Base-by-base conservation (phyloP, 164 flowering plant species). In the Nelumbo lutea region DNA sequence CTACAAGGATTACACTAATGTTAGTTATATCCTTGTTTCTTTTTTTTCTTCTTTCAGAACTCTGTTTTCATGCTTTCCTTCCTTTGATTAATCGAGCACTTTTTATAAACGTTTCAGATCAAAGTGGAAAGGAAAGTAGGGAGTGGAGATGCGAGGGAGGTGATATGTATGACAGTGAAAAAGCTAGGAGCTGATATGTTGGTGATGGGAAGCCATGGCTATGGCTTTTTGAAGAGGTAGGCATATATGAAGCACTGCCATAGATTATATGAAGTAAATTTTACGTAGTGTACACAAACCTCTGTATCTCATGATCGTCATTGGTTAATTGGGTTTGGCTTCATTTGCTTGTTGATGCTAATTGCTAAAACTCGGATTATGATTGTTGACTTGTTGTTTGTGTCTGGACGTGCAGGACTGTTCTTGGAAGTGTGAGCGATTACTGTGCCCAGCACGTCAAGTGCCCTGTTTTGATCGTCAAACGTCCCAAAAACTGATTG, bases 151-250 rank as follows among this genome's bases (percentile, higher is more conserved):
- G 84, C 95, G 5, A 86, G 84, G 79, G 80, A 81, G 61, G 89
- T 87, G 62, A 89, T 87, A 68, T 87, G 95, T 44, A 68, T 65
- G 6, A 65, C 79, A 4, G 94, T 86, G 39, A 79, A 83, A 48
- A 87, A 85, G 72, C 76, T 84, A 40, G 73, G 72, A 47, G 90
- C 84, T 41, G 90, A 89, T 45, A 73, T 86, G n/a, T 70, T 89
- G 76, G 88, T 89, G 56, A 82, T 89, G 87, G 91, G 91, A 69
- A 82, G 83, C 75, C 91, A 89, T 72, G 89, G 85, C 14, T 89
- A 87, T 79, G 91, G 91, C 43, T 80, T 87, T 78, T 65, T 89
- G 43, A 80, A 83, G 73, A 86, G 90, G 90, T 88, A 72, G 14
- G 9, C 27, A 27, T 27, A 27, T 27, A 27, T 27, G 27, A 0